phyloP scores from a whole-genome alignment of 768 basidiomycete species.

The Lepiota brunneoincarnata region DNA sequence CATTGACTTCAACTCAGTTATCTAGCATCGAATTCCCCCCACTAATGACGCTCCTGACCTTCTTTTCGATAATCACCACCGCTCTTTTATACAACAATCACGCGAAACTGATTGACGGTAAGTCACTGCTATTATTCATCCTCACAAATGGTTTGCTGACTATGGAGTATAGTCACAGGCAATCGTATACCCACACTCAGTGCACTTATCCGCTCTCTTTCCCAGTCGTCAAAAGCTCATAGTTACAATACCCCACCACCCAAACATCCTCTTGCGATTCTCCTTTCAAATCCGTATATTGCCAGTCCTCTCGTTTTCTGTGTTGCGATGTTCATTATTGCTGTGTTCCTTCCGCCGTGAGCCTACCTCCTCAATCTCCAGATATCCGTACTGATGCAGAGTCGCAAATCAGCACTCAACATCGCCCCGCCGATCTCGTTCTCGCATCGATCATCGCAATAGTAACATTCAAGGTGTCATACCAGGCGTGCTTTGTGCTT shows the following conservation, averaged over 20 bases:
- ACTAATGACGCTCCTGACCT: constrained; percentile 49
- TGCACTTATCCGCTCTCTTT: constrained; percentile 44
- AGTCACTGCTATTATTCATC: constrained; percentile 28
- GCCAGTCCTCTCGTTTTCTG: constrained; percentile 62
- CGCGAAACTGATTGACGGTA: constrained; percentile 60
- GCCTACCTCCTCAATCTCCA: constrained; percentile 20
- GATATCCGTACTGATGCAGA: not conserved
- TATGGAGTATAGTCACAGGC: constrained; percentile 44
- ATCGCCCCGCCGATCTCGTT: constrained; percentile 78
- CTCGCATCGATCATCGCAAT: constrained; percentile 75
- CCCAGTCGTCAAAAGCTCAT: constrained; percentile 29
- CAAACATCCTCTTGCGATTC: constrained; percentile 30
- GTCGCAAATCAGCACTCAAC: constrained; percentile 39
- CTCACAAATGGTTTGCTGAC: not conserved
- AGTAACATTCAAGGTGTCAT: constrained; percentile 81
- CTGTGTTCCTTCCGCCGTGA: constrained; percentile 54
- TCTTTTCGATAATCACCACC: constrained; percentile 56
- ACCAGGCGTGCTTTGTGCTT: constrained; percentile 78
- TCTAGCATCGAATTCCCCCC: constrained; percentile 65
- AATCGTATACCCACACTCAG: constrained; percentile 58
- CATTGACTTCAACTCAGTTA: not conserved
- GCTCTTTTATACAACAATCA: constrained; percentile 63
- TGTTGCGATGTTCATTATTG: constrained; percentile 50
- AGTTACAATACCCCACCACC: constrained; percentile 28
- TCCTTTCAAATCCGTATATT: constrained; percentile 75